Conservation (phyloP, 2,329 filamentous ascomycete genomes). For the Aureobasidium sp. region DNA sequence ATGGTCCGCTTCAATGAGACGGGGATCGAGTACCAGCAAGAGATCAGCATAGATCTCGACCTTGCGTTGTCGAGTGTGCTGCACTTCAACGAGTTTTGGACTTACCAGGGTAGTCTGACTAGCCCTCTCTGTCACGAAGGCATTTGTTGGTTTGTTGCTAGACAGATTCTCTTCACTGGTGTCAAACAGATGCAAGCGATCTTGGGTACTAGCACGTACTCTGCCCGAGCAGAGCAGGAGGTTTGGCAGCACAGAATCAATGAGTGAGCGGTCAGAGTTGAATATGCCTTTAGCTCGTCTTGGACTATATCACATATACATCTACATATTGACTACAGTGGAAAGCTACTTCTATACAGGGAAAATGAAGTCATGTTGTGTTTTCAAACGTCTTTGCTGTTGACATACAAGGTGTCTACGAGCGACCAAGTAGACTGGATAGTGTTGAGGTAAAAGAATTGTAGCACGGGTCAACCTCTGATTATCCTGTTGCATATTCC, state of each 20-base stretch:
- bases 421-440: no score
- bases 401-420: no score
- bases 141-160: slow-evolving; percentile 40
- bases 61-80: slow-evolving; percentile 33
- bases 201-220: slow-evolving; percentile 39
- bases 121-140: slow-evolving; percentile 44
- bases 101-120: slow-evolving; percentile 43
- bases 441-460: no score
- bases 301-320: not conserved
- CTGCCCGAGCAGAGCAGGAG: slow-evolving; percentile 39
- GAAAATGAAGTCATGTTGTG: no score
- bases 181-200: slow-evolving; percentile 43
- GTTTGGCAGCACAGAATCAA: slow-evolving; percentile 45
- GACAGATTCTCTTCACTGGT: slow-evolving; percentile 37
- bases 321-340: not conserved
- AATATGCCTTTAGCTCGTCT: no score
- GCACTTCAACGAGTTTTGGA: slow-evolving; percentile 42
- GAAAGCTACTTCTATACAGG: no score
- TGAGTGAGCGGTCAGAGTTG: no score
- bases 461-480: no score
- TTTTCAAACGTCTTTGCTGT: no score
- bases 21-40: slow-evolving; percentile 10
- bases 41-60: slow-evolving; percentile 27
- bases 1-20: slow-evolving; percentile 36
- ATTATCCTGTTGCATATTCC: no score